phyloP scores from a whole-genome alignment of 768 basidiomycete genomes.

The Termitomyces titanicus region DNA sequence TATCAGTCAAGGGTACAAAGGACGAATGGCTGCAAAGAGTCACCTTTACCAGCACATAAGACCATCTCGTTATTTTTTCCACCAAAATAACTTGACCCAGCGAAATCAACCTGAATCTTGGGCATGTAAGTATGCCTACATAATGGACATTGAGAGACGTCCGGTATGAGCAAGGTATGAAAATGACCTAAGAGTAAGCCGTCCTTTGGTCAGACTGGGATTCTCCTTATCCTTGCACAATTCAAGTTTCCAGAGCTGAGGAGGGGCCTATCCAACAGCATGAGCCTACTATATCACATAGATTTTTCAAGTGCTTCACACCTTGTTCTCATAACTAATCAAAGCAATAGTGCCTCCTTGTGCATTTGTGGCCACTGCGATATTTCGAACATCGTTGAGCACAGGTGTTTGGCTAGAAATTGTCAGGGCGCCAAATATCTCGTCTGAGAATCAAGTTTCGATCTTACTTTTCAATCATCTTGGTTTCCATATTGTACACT shows the following conservation, averaged over 20 bases:
- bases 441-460: background rate
- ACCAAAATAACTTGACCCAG: conserved; percentile 80
- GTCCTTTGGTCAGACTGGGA: conserved; percentile 23
- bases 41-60: conserved; percentile 74
- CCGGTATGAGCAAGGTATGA: conserved; percentile 5
- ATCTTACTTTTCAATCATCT: conserved; percentile 64
- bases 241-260: conserved; percentile 62
- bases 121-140: conserved; percentile 71
- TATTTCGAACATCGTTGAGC: conserved; percentile 68
- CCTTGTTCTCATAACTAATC: conserved; percentile 74
- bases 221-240: conserved; percentile 48
- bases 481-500: conserved; percentile 70
- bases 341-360: conserved; percentile 53
- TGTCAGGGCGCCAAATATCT: background rate
- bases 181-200: conserved; percentile 37
- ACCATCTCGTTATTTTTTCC: conserved; percentile 78
- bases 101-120: conserved; percentile 64
- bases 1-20: background rate
- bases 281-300: background rate
- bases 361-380: conserved; percentile 53
- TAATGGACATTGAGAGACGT: conserved; percentile 5
- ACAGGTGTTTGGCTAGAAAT: conserved; percentile 62
- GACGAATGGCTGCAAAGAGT: conserved; percentile 1
- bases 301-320: conserved; percentile 16
- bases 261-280: conserved; percentile 50